These are phyloP conservation scores for Neonothopanus nambi DNA, from an alignment of 1,284 basidiomycete species.

Conservation along the genomic window DNA sequence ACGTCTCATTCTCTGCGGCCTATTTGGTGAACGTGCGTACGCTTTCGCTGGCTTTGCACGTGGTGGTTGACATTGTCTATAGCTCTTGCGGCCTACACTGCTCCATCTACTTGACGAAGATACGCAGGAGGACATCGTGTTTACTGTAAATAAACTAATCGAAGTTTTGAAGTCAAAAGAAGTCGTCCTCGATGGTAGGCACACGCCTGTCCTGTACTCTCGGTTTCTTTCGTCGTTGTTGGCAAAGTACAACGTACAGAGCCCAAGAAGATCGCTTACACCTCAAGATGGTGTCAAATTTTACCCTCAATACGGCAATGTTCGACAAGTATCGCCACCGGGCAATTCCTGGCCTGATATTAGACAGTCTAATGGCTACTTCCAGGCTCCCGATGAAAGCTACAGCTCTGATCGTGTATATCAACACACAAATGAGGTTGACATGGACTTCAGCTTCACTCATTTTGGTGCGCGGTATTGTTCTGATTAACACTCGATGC, in stretches of 20 bases:
- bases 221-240: slow-evolving; percentile 52
- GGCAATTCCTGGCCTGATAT: slow-evolving; percentile 43
- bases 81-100: slow-evolving; percentile 54
- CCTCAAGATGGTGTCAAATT: slow-evolving; percentile 19
- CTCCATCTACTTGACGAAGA: slow-evolving; percentile 39
- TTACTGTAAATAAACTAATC: slow-evolving; percentile 44
- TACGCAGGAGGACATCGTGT: slow-evolving; percentile 43
- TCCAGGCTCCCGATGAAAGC: slow-evolving; percentile 8
- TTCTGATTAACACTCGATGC: not conserved
- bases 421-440: slow-evolving; percentile 28
- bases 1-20: slow-evolving; percentile 61
- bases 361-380: slow-evolving; percentile 17
- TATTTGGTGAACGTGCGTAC: slow-evolving; percentile 54
- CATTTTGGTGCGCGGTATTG: slow-evolving; percentile 29
- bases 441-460: slow-evolving; percentile 44
- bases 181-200: slow-evolving; percentile 49
- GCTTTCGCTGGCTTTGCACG: not conserved
- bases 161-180: slow-evolving; percentile 44
- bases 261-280: not conserved
- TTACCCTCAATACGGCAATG: slow-evolving; percentile 23
- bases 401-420: slow-evolving; percentile 25
- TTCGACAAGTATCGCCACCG: slow-evolving; percentile 28
- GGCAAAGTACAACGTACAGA: slow-evolving; percentile 34
- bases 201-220: slow-evolving; percentile 53
- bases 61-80: slow-evolving; percentile 8